Evolutionary conservation across 139 green algal species (phyloP), one percentile per base, ranked within the genome.

Genomic region (Volvox africanus): DNA sequence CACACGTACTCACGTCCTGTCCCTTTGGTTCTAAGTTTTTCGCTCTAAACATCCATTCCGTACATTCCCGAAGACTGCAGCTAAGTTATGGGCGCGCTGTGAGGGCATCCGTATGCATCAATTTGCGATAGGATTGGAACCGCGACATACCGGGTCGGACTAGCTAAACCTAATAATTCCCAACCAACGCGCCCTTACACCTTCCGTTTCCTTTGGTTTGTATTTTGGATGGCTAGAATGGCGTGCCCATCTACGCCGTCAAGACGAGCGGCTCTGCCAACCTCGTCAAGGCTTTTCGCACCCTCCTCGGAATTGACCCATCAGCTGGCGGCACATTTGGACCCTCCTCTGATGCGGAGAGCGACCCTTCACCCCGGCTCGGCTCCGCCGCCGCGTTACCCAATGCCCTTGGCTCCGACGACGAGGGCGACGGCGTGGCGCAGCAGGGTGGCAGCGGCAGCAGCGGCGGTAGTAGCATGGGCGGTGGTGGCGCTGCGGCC

Each of bases 241-340:
- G 93, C 32, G 94, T 97, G 77, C 95, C 96, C 12, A 93, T 98
- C 14, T 98, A 96, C 73, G 92, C 93, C 1, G 88, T 98, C 65
- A 98, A 96, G 92, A 92, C 87, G 11, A 84, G 30, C 21, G 92
- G 88, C 33, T 81, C 79, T 22, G 68, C 86, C 44, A 94, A 95
- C 84, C 78, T 98, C 16, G 92, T 94, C 21, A 92, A 92, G 44
- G 96, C 94, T 18, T 93, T 97, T 85, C 93, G 94, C 30, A 96
- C 94, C 22, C 90, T 98, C 79, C 86, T 97, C 28, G 96, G 95
- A 12, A 68, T 96, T 26, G 95, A 98, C 86, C 96, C 96, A 28
- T 95, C 94, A 0, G 91, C 95, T 0, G 94, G 94, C 9, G 73
- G 80, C 71, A 75, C 61, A 33, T 84, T 84, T 17, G 62, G 35